Conservation (phyloP, 495 filamentous ascomycete genomes). For the Bacidia rubella region DNA sequence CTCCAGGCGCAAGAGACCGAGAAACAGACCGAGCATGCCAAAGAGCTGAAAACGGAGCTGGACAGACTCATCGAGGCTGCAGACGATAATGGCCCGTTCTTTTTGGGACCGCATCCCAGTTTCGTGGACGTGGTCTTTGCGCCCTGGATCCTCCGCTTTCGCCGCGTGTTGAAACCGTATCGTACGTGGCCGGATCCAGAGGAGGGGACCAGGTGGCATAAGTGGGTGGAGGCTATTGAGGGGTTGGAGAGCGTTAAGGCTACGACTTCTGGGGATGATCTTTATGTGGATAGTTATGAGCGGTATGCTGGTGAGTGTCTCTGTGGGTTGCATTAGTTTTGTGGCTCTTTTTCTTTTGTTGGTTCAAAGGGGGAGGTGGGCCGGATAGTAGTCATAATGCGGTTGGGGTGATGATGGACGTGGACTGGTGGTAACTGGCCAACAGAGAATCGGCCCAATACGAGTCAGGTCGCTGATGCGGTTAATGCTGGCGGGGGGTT, state of each 20-base stretch:
- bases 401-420: slow-evolving; percentile 1
- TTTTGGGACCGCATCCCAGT: slow-evolving; percentile 56
- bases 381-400: slow-evolving; percentile 17
- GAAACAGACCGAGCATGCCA: slow-evolving; percentile 48
- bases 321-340: slow-evolving; percentile 9
- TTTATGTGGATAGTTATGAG: slow-evolving; percentile 63
- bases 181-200: slow-evolving; percentile 65
- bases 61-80: slow-evolving; percentile 59
- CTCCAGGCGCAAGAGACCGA: slow-evolving; percentile 55
- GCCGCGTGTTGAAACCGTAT: slow-evolving; percentile 64
- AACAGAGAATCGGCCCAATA: slow-evolving; percentile 50
- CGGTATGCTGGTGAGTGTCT: slow-evolving; percentile 45
- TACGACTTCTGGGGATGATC: slow-evolving; percentile 61
- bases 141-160: slow-evolving; percentile 71
- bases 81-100: slow-evolving; percentile 61
- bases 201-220: slow-evolving; percentile 53
- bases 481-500: slow-evolving; percentile 43
- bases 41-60: slow-evolving; percentile 58
- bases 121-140: slow-evolving; percentile 83
- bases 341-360: no score
- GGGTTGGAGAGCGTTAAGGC: slow-evolving; percentile 54
- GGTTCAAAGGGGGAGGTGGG: no score
- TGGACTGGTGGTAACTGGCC: neutral
- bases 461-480: slow-evolving; percentile 43
- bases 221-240: slow-evolving; percentile 77